Base-by-base conservation (phyloP, 768 basidiomycete genomes). In the Fistulinella prunicolor region DNA sequence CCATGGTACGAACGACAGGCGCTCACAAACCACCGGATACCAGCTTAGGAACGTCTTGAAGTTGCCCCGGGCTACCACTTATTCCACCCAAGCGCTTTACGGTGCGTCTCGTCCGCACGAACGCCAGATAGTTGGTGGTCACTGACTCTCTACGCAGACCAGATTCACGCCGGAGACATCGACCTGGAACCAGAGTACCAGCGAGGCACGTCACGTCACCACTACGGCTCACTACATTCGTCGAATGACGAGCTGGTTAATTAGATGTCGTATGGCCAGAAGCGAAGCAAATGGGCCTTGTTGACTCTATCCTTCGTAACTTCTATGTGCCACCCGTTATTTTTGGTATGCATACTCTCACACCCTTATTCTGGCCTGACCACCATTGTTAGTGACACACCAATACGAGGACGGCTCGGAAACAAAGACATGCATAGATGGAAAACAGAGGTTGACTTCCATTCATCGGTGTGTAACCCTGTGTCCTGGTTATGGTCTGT, bases 241-340 rank as follows among this genome's bases (percentile, higher is more conserved):
- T n/a, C n/a, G 24, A 38, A 24, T 23, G 16, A 37, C 38, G 13
- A 6, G 19, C 19, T 3, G 20, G 2, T 9, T 4, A 1, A 13
- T 9, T 42, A 87, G 87, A 83, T 39, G 80, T 91, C 32, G 89
- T 92, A 1, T 92, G 89, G 89, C 73, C 85, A 0, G 84, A 87
- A 50, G 56, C 71, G 3, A 89, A 90, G 64, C 86, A 89, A 62
- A 77, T 83, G 19, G 79, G 80, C 0, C 73, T 92, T 22, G 81
- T 92, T 35, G 89, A 91, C 61, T 87, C 85, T 2, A 73, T 90
- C 10, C 79, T 87, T 50, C 81, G 85, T 37, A 89, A 89, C 59
- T 89, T 82, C 51, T 89, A 88, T 46, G 77, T 92, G 9, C 89
- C 89, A 0, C 85, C 89, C 0, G 73, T 92, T 20, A 83, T 92